Evolutionary conservation across 2,329 filamentous ascomycete species (phyloP).

Genomic region (Orbilia oligospora): DNA sequence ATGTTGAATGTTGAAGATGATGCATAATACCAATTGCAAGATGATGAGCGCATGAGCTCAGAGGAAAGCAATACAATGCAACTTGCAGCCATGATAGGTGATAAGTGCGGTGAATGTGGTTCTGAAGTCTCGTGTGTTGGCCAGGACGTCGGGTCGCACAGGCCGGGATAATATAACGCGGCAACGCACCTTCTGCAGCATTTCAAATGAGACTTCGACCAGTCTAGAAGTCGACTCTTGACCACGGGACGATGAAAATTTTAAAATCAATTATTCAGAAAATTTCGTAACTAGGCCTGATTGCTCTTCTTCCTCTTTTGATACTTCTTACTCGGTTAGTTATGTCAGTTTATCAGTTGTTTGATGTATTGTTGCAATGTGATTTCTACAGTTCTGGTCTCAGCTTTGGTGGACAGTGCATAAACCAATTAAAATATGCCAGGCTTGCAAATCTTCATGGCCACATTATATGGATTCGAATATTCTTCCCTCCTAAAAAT

Average conservation of each 20-base stretch:
- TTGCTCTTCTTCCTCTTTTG: no score
- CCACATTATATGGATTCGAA: no score
- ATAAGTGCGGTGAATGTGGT: no score
- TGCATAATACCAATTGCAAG: background rate
- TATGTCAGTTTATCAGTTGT: no score
- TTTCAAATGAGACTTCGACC: background rate
- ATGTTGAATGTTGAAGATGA: background rate
- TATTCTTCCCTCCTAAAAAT: no score
- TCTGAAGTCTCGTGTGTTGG: slow-evolving; percentile 18
- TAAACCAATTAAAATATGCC: no score
- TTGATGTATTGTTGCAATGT: no score
- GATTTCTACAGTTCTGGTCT: no score
- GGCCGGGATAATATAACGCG: background rate
- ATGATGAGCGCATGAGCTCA: slow-evolving; percentile 5
- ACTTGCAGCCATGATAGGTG: background rate
- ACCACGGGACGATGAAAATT: background rate
- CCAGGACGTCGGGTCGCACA: slow-evolving; percentile 5
- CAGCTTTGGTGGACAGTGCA: no score
- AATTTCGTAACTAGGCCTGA: no score
- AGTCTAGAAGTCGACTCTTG: background rate
- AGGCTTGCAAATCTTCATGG: no score
- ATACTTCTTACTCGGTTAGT: no score
- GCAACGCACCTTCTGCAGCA: slow-evolving; percentile 14
- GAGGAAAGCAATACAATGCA: background rate
- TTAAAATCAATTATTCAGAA: background rate